A percentile compares a stretch with the other conserved stretches of the same genome.
Evolutionary conservation across 108 stramenopile genomes (phyloP).

Genomic region (Schizochytrium sp.): DNA sequence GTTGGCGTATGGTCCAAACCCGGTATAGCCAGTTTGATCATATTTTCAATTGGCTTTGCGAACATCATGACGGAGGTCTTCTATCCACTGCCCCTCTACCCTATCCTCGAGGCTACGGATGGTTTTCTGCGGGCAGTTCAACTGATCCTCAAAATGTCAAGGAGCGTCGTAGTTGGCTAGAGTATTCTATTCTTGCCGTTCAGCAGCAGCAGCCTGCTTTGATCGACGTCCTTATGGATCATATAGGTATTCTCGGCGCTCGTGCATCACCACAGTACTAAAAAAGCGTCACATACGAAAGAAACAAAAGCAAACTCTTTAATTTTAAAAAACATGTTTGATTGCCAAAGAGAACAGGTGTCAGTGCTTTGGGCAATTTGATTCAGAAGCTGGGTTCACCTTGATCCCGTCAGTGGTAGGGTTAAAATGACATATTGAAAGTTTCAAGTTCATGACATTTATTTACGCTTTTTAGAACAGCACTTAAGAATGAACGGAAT

Average conservation of each 20-base stretch:
- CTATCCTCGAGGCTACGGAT: constrained; percentile 1
- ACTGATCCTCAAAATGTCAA: constrained; percentile 41
- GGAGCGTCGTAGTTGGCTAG: constrained; percentile 22
- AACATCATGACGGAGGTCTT: constrained; percentile 3
- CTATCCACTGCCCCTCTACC: background rate
- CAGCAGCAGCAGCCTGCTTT: constrained; percentile 7
- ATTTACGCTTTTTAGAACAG: no score
- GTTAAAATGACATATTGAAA: no score
- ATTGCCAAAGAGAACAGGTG: no score
- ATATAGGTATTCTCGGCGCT: background rate
- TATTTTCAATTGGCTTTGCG: background rate
- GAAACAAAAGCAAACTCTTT: no score
- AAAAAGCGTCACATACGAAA: no score
- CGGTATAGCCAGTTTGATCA: constrained; percentile 1
- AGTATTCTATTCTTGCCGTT: background rate
- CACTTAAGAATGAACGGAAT: no score
- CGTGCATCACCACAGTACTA: background rate
- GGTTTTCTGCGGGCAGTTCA: constrained; percentile 30
- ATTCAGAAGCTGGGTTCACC: no score
- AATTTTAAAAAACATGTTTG: no score
- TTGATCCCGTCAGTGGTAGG: no score
- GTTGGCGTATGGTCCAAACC: constrained; percentile 16
- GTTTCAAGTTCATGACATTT: no score
- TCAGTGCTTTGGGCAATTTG: no score
- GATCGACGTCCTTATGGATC: constrained; percentile 15